Percentiles rank a stretch among this genome's conserved stretches.
These are phyloP conservation scores for Fraxinus sp. DNA, from an alignment of 305 asterid species.

Conservation along the genomic window DNA sequence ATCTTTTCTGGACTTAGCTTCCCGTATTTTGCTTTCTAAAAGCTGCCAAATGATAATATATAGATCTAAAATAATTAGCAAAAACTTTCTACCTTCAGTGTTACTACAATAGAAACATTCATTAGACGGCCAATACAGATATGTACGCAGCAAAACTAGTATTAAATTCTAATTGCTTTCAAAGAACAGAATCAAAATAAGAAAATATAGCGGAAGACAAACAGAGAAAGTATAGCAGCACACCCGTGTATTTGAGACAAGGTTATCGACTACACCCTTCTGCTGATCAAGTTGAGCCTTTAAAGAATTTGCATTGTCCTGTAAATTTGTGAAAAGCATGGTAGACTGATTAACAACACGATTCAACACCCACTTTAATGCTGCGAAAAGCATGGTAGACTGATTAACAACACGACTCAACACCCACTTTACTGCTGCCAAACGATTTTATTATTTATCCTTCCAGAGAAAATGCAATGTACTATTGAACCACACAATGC, in stretches of 20 bases:
- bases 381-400: neutral
- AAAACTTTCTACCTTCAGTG: neutral
- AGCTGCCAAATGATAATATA: constrained; percentile 47
- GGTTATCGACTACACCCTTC: constrained; percentile 73
- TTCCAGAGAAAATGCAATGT: neutral
- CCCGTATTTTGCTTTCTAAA: constrained; percentile 95
- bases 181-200: constrained; percentile 1
- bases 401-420: no score
- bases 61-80: constrained; percentile 8
- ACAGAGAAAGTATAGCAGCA: constrained; percentile 29
- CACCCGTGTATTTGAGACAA: constrained; percentile 91
- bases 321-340: constrained; percentile 26
- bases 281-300: constrained; percentile 91
- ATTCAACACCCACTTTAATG: neutral
- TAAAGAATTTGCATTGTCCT: constrained; percentile 88
- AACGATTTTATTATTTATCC: constrained; percentile 6
- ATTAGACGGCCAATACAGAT: neutral
- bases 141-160: neutral
- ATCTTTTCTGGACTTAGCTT: constrained; percentile 91
- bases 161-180: neutral
- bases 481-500: neutral
- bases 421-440: no score
- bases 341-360: neutral
- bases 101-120: constrained; percentile 11
- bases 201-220: constrained; percentile 21